Evolutionary conservation across 306 rosid genomes (phyloP).

Genomic region (Cucurbita maxima): DNA sequence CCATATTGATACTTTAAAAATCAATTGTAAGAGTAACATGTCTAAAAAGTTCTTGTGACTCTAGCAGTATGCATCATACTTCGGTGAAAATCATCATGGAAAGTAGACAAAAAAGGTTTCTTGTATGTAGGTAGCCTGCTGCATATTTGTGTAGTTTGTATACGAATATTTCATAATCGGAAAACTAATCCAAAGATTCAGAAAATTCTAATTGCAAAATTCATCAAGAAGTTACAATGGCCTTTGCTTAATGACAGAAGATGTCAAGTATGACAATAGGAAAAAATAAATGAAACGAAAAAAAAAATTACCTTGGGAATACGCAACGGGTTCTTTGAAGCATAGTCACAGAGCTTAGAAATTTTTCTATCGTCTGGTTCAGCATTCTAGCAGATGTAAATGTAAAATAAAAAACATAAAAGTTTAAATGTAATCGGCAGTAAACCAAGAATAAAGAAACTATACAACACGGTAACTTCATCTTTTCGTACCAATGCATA

Average conservation of each 20-base stretch:
- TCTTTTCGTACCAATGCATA: neutral
- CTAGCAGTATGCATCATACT: neutral
- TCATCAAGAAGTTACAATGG: neutral
- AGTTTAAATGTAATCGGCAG: neutral
- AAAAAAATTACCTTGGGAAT: conserved; percentile 31
- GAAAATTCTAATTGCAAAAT: neutral
- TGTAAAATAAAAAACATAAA: conserved; percentile 1
- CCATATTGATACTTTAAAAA: neutral
- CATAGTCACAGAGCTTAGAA: conserved; percentile 43
- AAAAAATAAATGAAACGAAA: neutral
- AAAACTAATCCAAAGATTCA: neutral
- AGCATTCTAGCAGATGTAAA: conserved; percentile 23
- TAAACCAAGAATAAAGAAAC: neutral
- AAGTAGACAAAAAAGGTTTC: neutral
- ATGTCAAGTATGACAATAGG: neutral
- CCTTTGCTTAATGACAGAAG: neutral
- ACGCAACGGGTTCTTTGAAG: conserved; percentile 36
- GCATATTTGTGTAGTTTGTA: neutral
- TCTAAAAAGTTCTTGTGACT: neutral
- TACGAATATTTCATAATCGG: neutral
- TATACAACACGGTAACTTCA: neutral
- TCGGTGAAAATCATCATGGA: neutral
- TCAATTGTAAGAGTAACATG: neutral
- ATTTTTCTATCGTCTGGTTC: conserved; percentile 41
- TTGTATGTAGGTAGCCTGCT: neutral